Evolutionary conservation across 1,284 basidiomycete genomes (phyloP), one percentile per base, ranked within the genome.

Genomic region (Cryptococcus sp.): DNA sequence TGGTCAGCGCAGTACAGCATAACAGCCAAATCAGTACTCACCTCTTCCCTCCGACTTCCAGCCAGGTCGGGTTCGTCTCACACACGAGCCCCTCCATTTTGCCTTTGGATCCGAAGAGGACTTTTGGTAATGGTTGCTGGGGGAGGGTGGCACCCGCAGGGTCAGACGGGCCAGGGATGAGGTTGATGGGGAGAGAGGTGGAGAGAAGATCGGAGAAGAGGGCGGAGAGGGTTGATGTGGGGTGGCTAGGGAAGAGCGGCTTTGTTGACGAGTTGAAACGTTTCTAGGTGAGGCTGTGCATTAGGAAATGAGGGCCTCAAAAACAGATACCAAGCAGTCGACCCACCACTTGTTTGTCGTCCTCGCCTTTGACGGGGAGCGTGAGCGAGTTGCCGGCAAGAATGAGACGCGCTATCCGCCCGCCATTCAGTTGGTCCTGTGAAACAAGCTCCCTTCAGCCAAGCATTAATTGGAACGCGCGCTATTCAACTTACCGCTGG

Each of bases 31-130:
- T 21, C 16, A 39, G 50, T 15, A 48, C 71, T 56, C 50, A 78
- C 78, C 71, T 78, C 45, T 71, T 74, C 3, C 74, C 76, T 2
- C 77, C 80, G 12, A 82, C 57, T 49, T 84, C 84, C 53, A 96
- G 79, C 82, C 91, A 97, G 24, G 85, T 84, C 2, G 96, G 96
- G 73, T 98, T 99, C 5, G 92, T 94, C 73, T 88, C 87, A 68
- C 86, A 87, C 43, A 80, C 78, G 66, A 98, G 87, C 81, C 71
- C 72, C 38, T 81, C 79, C 50, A 83, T 80, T 33, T 84, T 85
- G 18, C 40, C 55, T 20, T 79, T 76, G 1, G 82, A 79, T 20
- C 90, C 89, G 61, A 99, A 88, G 84, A 99, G 92, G 4, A 90
- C 88, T 45, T 86, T 84, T 39, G 96, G 96, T 65, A 98, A 82